Conservation (phyloP, 352 stramenopile species). For the Phytophthora foliorum region DNA sequence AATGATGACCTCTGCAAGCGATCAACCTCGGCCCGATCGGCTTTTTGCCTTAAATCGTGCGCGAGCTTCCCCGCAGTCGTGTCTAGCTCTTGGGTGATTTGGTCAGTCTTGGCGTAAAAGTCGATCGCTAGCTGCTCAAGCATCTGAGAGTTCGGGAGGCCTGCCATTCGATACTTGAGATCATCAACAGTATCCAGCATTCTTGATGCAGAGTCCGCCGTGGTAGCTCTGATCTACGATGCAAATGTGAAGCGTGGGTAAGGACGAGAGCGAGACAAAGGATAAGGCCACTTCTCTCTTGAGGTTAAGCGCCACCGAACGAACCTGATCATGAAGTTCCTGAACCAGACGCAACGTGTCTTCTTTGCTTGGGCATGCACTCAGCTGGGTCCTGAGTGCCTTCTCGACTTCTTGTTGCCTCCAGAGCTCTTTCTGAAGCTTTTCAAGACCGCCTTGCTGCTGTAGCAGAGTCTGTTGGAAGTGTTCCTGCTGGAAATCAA, state of each 20-base stretch:
- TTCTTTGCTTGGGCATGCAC: conserved; percentile 67
- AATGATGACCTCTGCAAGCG: conserved; percentile 41
- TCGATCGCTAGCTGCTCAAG: conserved; percentile 51
- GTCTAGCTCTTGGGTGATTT: conserved; percentile 35
- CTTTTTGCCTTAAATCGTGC: conserved; percentile 44
- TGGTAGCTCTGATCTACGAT: conserved; percentile 48
- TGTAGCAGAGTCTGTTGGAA: conserved; percentile 50
- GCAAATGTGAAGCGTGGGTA: background rate
- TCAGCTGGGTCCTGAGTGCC: conserved; percentile 53
- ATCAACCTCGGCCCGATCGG: conserved; percentile 66
- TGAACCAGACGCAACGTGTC: conserved; percentile 67
- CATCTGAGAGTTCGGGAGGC: conserved; percentile 57
- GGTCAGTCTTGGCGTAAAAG: conserved; percentile 49
- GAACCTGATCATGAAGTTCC: conserved; percentile 66
- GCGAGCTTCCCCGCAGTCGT: conserved; percentile 25
- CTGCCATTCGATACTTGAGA: conserved; percentile 53
- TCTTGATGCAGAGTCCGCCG: conserved; percentile 46
- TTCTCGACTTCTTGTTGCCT: conserved; percentile 56
- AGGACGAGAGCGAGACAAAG: background rate
- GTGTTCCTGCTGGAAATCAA: conserved; percentile 63
- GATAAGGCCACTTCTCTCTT: background rate
- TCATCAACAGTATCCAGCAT: conserved; percentile 68
- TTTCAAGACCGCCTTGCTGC: conserved; percentile 52
- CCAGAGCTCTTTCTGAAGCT: conserved; percentile 56
- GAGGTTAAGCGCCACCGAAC: background rate